These are phyloP conservation scores for Daldinia vernicosa DNA, from an alignment of 495 filamentous ascomycete genomes.

Conservation along the genomic window DNA sequence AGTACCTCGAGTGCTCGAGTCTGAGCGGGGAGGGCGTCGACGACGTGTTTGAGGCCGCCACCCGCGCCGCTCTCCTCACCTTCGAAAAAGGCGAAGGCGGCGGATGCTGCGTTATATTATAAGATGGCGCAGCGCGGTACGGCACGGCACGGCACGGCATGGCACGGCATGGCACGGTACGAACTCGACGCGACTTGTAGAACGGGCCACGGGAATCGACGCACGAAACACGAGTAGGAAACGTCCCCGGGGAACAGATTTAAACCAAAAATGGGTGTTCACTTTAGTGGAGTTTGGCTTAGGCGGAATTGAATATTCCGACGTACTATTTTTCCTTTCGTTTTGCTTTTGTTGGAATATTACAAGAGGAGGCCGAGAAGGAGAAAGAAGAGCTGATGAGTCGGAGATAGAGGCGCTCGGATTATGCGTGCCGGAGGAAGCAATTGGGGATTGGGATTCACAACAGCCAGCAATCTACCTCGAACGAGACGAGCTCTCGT, in stretches of 20 bases:
- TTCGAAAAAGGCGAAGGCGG: conserved; percentile 86
- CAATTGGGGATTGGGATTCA: conserved; percentile 3
- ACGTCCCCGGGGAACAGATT: neutral
- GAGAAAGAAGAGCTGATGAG: neutral
- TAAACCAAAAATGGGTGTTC: conserved; percentile 1
- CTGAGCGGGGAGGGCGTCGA: conserved; percentile 98
- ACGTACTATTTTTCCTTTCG: conserved; percentile 1
- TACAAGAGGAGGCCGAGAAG: neutral
- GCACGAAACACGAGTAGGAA: neutral
- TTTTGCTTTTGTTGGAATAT: conserved; percentile 6
- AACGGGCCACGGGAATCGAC: neutral
- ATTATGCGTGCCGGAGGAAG: neutral
- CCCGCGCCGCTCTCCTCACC: conserved; percentile 88
- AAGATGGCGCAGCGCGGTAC: conserved; percentile 46
- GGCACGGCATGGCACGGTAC: neutral
- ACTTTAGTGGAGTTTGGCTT: conserved; percentile 1
- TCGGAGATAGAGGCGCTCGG: neutral
- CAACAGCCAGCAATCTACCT: conserved; percentile 9
- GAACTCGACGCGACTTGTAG: neutral
- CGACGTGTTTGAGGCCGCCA: conserved; percentile 98
- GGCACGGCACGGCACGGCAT: neutral
- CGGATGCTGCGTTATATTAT: conserved; percentile 94
- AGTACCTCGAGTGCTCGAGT: conserved; percentile 97
- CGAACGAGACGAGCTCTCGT: conserved; percentile 18
- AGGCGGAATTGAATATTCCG: conserved; percentile 2